phyloP scores from a whole-genome alignment of 2,329 filamentous ascomycete genomes.

The Orbilia ellipsospora region DNA sequence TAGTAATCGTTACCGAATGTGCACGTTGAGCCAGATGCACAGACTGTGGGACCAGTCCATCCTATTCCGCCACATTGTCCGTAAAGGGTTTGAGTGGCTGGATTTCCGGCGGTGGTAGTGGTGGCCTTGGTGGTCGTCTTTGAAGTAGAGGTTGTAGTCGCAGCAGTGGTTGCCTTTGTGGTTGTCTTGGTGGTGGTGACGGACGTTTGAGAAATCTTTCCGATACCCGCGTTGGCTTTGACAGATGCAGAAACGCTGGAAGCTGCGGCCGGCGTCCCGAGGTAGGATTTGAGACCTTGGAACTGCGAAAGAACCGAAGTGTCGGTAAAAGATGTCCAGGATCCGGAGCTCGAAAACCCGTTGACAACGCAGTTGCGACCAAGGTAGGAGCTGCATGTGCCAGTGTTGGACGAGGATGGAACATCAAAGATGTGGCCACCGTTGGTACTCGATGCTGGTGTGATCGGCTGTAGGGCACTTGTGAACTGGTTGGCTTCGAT shows the following conservation, averaged over 20 bases:
- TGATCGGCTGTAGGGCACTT: conserved; percentile 63
- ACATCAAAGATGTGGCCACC: conserved; percentile 52
- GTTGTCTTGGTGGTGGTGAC: background rate
- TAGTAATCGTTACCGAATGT: conserved; percentile 59
- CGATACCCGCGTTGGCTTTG: conserved; percentile 60
- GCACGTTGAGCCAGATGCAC: conserved; percentile 10
- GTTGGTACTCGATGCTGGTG: conserved; percentile 49
- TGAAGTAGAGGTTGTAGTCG: background rate
- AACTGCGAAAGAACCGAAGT: conserved; percentile 60
- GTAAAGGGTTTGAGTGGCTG: conserved; percentile 56
- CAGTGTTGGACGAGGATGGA: conserved; percentile 13
- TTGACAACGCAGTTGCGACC: conserved; percentile 44
- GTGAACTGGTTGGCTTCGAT: conserved; percentile 66
- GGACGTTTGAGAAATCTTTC: conserved; percentile 44
- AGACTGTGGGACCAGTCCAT: conserved; percentile 31
- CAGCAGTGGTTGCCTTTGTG: background rate
- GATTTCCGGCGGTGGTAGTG: background rate
- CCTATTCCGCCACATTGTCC: conserved; percentile 31
- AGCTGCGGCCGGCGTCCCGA: conserved; percentile 58
- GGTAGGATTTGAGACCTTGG: conserved; percentile 58
- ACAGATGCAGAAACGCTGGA: conserved; percentile 60
- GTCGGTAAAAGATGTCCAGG: conserved; percentile 59
- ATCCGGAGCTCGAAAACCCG: conserved; percentile 58
- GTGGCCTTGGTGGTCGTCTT: background rate
- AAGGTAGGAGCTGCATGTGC: conserved; percentile 33